Evolutionary conservation across 106 monocot species (phyloP), one percentile per base, ranked within the genome.

Genomic region (Apostasia shenzhenica): DNA sequence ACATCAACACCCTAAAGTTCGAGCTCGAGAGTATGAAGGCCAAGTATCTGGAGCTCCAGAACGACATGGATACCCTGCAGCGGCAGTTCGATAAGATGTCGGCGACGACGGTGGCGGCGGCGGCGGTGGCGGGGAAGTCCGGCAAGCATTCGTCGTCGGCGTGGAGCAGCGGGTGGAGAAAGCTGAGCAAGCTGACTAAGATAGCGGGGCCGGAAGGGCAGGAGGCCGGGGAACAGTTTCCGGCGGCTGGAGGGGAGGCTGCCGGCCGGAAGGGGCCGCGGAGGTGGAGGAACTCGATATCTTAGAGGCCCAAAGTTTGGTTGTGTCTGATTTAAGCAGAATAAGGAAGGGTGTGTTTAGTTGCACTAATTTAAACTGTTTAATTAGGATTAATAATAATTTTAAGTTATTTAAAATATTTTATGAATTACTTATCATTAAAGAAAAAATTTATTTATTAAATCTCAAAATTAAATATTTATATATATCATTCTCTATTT

Each of bases 221-320:
- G 9, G 76, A n/a, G 2, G 72, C 50, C 48, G 42, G 48, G 5
- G 65, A 41, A 2, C 42, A 26, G 14, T 58, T 66, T 61, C 56
- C 45, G 65, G 45, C 14, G 14, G 70, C 57, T 40, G 41, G 53
- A n/a, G 52, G 6, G 57, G 49, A 11, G 47, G 58, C 73, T 56
- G 58, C 56, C 41, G 71, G 52, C 12, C 75, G 64, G 78, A 92
- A 83, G 73, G 82, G 85, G 40, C 83, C 80, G 14, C 85, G 92
- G 80, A 85, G 88, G 71, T 95, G 95, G 95, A 88, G 95, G 78
- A 91, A 95, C 66, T 95, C 95, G 9, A 84, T 95, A 42, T 95
- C 95, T 3, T 95, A 67, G 81, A 6, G 26, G 26, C 26, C 26
- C 26, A 26, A 26, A 26, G 26, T 26, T 26, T 26, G 26, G 26